Conservation (phyloP, 148 eudicot species). For the Chenopodium quinoa region DNA sequence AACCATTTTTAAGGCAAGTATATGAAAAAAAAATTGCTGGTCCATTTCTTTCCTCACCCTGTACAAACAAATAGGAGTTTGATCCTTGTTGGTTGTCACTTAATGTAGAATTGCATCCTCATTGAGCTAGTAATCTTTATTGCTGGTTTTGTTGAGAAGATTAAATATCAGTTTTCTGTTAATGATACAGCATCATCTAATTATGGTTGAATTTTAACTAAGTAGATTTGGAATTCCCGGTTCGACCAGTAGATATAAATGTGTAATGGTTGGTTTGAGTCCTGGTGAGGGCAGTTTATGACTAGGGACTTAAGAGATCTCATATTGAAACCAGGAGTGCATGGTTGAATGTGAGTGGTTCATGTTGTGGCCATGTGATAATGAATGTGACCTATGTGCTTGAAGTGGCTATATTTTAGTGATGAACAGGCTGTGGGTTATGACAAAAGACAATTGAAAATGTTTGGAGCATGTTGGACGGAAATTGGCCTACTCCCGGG, state of each 20-base stretch:
- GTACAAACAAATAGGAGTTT: background rate
- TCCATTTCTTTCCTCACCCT: slow-evolving; percentile 2
- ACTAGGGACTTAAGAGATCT: background rate
- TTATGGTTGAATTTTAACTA: background rate
- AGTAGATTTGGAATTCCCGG: background rate
- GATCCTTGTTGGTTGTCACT: background rate
- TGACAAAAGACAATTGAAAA: background rate
- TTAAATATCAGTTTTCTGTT: background rate
- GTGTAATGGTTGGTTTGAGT: background rate
- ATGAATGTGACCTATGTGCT: background rate
- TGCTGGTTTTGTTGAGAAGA: background rate
- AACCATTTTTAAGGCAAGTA: slow-evolving; percentile 78
- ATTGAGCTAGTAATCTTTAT: background rate
- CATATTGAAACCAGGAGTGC: background rate
- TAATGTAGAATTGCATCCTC: background rate
- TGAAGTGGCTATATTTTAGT: background rate
- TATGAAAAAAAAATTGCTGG: background rate
- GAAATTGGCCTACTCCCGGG: background rate
- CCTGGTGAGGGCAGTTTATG: background rate
- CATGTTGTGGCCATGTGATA: background rate
- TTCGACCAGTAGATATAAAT: background rate
- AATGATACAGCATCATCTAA: too few species aligned
- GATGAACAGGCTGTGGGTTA: background rate
- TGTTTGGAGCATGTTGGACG: background rate
- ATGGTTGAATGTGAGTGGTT: slow-evolving; percentile 2